Evolutionary conservation across 345 rosid genomes (phyloP), one percentile per base, ranked within the genome.

Genomic region (Psidium guajava): DNA sequence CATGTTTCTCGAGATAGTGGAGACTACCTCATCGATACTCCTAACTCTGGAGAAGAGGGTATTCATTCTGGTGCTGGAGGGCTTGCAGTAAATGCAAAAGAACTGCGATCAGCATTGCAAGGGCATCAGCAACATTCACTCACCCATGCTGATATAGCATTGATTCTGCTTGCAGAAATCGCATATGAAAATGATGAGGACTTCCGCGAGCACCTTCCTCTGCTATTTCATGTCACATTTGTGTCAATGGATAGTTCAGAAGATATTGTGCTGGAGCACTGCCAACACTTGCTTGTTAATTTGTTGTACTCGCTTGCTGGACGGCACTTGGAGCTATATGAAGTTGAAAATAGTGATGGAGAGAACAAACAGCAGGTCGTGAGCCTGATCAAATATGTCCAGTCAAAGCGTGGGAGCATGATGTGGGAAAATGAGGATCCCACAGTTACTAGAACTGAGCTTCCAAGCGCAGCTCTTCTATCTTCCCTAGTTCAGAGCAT

Each of bases 381-480:
- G 84, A 96, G 98, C 90, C 90, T 97, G 89, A 97, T 97, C 88
- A 96, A 97, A 92, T 96, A 97, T 69, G 99, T 97, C 82, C 99
- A 96, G 86, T 97, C 99, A 87, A 97, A 97, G 92, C 94, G 99
- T 73, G 99, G 99, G 83, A 95, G 95, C 92, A 97, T 97, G 99
- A 97, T 97, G 99, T 97, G 99, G 99, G 99, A 95, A 90, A 97
- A 96, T 82, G 99, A 97, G 93, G 99, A 97, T 87, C 96, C 98
- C 85, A 88, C 99, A 0, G 97, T 97, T 64, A 90, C 91, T 82
- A 91, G 94, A 92, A 93, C 94, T 51, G 97, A 95, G 84, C 99
- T 97, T 91, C 98, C 99, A 25, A 96, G 99, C 88, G 98, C 99
- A 27, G 95, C 98, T 32, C 98, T 97, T 55, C 89, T 97, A 88